Evolutionary conservation across 2,329 filamentous ascomycete genomes (phyloP), one percentile per base, ranked within the genome.

Genomic region (Helicocarpus griseus): DNA sequence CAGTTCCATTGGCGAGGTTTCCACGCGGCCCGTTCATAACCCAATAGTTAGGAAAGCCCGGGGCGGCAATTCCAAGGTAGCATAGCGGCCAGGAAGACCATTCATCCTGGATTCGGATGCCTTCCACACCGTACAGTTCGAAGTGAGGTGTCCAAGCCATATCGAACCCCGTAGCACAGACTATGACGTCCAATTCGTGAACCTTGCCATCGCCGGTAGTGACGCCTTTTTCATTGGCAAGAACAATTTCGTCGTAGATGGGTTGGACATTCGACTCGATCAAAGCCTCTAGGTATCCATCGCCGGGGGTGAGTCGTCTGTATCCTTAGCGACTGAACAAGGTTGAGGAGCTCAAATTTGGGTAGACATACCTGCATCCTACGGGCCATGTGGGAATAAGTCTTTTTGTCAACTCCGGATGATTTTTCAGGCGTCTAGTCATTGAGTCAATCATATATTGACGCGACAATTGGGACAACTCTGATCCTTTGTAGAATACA

Each of bases 381-480:
- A 71, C 69, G 2, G 67, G 64, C 64, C 73, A 78, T 38, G 62
- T 62, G 11, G 71, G 71, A 31, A 69, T 67, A 52, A 71, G 65
- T 4, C 19, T 66, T 48, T 69, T 61, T 61, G 71, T 71, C 28
- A 74, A 61, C 54, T 70, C 60, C 49, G 73, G 67, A 54, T 72
- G 60, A 9, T 67, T 67, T 9, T 70, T 69, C 38, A 74, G 68
- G 44, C 70, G 62, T 19, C 66, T 60, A 50, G 67, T 52, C 69
- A 75, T 74, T 60, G 73, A 69, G n/a, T 69, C 63, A 5, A 61
- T 70, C 55, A 74, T 72, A 14, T 63, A 54, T 57, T 70, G 62
- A 22, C 68, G 63, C 56, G 69, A 68, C 45, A 58, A 56, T n/a
- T 74, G 60, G 21, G 65, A 69, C 54, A 69, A 64, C 33, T 66